phyloP scores from a whole-genome alignment of 2,329 filamentous ascomycete genomes.

The Fonsecaea pedrosoi region DNA sequence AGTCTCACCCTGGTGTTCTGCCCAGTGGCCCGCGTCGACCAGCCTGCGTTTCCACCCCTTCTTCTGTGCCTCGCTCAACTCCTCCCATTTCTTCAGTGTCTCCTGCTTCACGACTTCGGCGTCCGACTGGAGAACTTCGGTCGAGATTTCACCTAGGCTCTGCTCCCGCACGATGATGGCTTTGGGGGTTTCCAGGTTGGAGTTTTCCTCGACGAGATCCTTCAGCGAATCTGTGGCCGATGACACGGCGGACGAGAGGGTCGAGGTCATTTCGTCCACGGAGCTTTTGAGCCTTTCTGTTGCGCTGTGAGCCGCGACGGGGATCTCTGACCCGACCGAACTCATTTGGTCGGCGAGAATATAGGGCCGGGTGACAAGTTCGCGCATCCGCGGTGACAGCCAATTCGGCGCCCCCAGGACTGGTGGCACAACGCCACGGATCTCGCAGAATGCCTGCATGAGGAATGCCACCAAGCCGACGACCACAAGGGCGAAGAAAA shows the following conservation, averaged over 20 bases:
- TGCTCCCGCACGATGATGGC: constrained; percentile 41
- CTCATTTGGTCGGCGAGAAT: constrained; percentile 40
- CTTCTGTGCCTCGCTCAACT: constrained; percentile 68
- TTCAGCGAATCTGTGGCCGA: constrained; percentile 30
- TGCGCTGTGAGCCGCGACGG: constrained; percentile 28
- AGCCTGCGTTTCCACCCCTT: constrained; percentile 73
- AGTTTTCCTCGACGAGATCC: constrained; percentile 36
- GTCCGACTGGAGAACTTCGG: constrained; percentile 42
- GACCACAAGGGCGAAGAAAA: constrained; percentile 66
- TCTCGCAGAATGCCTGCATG: constrained; percentile 66
- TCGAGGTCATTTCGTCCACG: constrained; percentile 22
- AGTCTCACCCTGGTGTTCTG: constrained; percentile 76
- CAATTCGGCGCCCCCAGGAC: constrained; percentile 63
- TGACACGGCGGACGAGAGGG: constrained; percentile 18
- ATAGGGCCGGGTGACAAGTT: constrained; percentile 50
- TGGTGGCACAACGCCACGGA: constrained; percentile 64
- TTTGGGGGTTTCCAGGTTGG: constrained; percentile 37
- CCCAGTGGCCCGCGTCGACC: constrained; percentile 75
- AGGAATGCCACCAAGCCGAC: constrained; percentile 68
- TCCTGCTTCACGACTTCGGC: constrained; percentile 34
- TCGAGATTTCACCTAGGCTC: constrained; percentile 51
- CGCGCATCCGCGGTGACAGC: constrained; percentile 60
- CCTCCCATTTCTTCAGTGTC: constrained; percentile 69
- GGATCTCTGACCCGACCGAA: constrained; percentile 20
- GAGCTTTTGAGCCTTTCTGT: constrained; percentile 30